phyloP scores from a whole-genome alignment of 2,329 filamentous ascomycete genomes.

The Sporothrix curviconia region DNA sequence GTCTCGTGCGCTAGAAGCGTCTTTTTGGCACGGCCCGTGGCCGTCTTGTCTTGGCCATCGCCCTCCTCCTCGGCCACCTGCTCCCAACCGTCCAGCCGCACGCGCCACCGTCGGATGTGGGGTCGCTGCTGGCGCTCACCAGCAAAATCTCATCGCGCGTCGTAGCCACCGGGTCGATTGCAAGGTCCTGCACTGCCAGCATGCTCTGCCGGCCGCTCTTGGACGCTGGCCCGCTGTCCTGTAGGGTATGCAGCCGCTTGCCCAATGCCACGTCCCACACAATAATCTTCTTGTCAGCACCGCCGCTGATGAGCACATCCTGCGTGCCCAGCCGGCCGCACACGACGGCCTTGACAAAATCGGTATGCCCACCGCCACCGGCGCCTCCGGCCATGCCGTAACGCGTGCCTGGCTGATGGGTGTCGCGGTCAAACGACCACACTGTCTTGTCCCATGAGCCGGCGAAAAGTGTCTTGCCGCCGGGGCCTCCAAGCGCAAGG shows the following conservation, averaged over 20 bases:
- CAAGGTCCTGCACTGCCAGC: slow-evolving; percentile 75
- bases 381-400: slow-evolving; percentile 35
- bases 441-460: slow-evolving; percentile 93
- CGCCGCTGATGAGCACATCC: slow-evolving; percentile 64
- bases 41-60: not conserved
- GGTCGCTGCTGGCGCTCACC: slow-evolving; percentile 75
- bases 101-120: slow-evolving; percentile 72
- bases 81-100: slow-evolving; percentile 46
- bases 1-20: slow-evolving; percentile 76
- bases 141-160: slow-evolving; percentile 48
- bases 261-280: slow-evolving; percentile 73
- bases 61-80: slow-evolving; percentile 43
- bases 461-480: slow-evolving; percentile 62
- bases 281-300: slow-evolving; percentile 72
- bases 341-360: slow-evolving; percentile 83
- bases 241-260: slow-evolving; percentile 64
- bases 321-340: slow-evolving; percentile 54
- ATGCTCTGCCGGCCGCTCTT: slow-evolving; percentile 42
- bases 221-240: slow-evolving; percentile 44
- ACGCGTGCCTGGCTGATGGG: slow-evolving; percentile 46
- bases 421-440: slow-evolving; percentile 72
- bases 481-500: slow-evolving; percentile 56
- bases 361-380: slow-evolving; percentile 58
- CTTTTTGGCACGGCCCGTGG: not conserved
- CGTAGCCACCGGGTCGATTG: slow-evolving; percentile 61